Percentiles rank a stretch among this genome's conserved stretches.
Evolutionary conservation across 352 stramenopile genomes (phyloP).

Genomic region (Achlya hypogyna): DNA sequence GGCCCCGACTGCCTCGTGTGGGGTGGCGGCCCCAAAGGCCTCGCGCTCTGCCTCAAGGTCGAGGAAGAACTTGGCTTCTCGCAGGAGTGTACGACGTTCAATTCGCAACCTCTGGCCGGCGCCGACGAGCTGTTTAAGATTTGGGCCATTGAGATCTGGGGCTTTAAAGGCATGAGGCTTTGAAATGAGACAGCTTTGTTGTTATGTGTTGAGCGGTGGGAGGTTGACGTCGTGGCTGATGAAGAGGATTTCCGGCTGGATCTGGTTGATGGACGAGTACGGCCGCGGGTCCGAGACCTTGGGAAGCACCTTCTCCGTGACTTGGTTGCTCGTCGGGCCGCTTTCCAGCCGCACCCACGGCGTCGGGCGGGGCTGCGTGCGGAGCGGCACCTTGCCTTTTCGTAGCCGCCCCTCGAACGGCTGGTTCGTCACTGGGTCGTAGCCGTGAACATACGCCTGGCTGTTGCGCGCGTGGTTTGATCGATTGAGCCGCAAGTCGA

Average conservation of each 20-base stretch:
- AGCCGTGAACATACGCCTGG: constrained; percentile 47
- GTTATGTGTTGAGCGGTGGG: neutral
- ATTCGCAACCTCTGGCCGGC: constrained; percentile 41
- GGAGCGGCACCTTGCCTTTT: constrained; percentile 34
- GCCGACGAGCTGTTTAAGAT: constrained; percentile 42
- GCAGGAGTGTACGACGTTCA: constrained; percentile 50
- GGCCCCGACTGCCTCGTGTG: constrained; percentile 47
- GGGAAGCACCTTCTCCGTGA: neutral
- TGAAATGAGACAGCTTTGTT: too few relatives aligned
- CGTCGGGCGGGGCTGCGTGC: constrained; percentile 34
- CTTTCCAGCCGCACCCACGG: constrained; percentile 29
- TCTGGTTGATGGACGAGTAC: neutral
- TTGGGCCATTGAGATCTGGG: constrained; percentile 59
- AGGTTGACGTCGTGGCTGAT: constrained; percentile 9
- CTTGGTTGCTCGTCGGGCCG: neutral
- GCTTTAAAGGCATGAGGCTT: constrained; percentile 57
- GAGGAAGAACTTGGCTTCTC: constrained; percentile 67
- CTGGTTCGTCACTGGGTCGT: constrained; percentile 57
- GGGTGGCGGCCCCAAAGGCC: constrained; percentile 53
- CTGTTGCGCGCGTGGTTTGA: constrained; percentile 48
- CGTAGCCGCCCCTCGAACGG: constrained; percentile 37
- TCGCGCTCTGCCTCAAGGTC: constrained; percentile 57
- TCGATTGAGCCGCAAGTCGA: constrained; percentile 46
- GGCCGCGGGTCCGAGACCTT: neutral
- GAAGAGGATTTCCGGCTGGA: constrained; percentile 11